Conservation (phyloP, 2,329 filamentous ascomycete species). For the Aspergillus nomiae region DNA sequence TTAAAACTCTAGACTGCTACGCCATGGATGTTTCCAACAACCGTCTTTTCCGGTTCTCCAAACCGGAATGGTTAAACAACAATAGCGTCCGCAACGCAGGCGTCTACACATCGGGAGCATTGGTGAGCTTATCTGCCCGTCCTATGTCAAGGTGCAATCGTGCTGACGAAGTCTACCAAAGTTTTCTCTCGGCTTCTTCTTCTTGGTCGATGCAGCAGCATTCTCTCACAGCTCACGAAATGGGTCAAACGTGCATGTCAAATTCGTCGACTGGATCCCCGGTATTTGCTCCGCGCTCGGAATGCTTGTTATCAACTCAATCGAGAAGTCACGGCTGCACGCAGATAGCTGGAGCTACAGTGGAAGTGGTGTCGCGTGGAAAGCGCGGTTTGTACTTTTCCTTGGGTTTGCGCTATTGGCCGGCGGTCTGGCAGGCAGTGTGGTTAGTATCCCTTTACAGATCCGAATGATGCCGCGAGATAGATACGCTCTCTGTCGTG, state of each 20-base stretch:
- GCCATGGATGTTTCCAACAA: constrained; percentile 50
- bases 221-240: constrained; percentile 65
- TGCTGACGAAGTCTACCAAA: constrained; percentile 29
- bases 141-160: not conserved
- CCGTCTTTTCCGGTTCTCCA: constrained; percentile 67
- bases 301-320: constrained; percentile 73
- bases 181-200: constrained; percentile 72
- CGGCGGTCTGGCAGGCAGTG: constrained; percentile 66
- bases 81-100: constrained; percentile 64
- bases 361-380: constrained; percentile 69
- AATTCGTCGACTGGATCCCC: constrained; percentile 72
- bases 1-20: not conserved
- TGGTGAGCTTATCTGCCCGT: constrained; percentile 51
- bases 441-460: constrained; percentile 45
- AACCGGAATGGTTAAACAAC: constrained; percentile 68
- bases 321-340: constrained; percentile 66
- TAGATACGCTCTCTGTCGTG: not conserved
- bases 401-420: constrained; percentile 70
- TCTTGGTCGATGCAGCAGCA: constrained; percentile 66
- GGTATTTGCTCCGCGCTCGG: constrained; percentile 69
- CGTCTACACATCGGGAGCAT: constrained; percentile 66
- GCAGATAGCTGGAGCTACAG: constrained; percentile 67
- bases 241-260: constrained; percentile 64
- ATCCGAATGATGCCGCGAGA: not conserved
- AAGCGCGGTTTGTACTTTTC: constrained; percentile 68